These are phyloP conservation scores for Aspergillus ochraceus DNA, from an alignment of 2,329 filamentous ascomycete genomes.

Conservation along the genomic window DNA sequence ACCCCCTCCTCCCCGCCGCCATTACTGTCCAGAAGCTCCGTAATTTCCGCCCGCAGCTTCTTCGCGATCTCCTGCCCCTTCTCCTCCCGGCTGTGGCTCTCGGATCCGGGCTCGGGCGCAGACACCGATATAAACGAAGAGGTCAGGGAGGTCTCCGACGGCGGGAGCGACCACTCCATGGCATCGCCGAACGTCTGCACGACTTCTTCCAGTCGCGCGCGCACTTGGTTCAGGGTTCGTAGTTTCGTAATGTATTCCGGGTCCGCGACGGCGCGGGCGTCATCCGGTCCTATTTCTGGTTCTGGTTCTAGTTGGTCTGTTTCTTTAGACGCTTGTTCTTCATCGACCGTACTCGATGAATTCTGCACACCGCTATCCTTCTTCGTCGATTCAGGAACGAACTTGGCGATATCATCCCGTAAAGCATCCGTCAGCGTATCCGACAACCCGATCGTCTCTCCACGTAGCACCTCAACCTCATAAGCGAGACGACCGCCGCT, in stretches of 20 bases:
- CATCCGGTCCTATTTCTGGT: conserved; percentile 4
- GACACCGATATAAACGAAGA: conserved; percentile 90
- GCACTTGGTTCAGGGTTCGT: conserved; percentile 78
- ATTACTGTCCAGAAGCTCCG: conserved; percentile 60
- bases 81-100: conserved; percentile 72
- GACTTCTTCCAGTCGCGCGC: conserved; percentile 80
- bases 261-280: conserved; percentile 37
- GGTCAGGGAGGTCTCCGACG: conserved; percentile 78
- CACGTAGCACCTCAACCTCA: conserved; percentile 89
- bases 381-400: conserved; percentile 57
- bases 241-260: conserved; percentile 74
- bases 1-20: conserved; percentile 66
- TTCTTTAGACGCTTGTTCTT: neutral
- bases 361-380: neutral
- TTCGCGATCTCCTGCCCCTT: conserved; percentile 81
- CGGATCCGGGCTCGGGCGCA: conserved; percentile 70
- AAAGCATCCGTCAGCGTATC: conserved; percentile 75
- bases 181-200: conserved; percentile 91
- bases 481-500: conserved; percentile 87
- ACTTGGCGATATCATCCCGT: conserved; percentile 69
- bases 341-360: neutral
- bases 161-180: conserved; percentile 91
- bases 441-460: conserved; percentile 77
- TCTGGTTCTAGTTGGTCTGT: conserved; percentile 7
- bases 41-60: conserved; percentile 66